These are phyloP conservation scores for Cercospora beticola DNA, from an alignment of 2,329 filamentous ascomycete species.

Conservation along the genomic window DNA sequence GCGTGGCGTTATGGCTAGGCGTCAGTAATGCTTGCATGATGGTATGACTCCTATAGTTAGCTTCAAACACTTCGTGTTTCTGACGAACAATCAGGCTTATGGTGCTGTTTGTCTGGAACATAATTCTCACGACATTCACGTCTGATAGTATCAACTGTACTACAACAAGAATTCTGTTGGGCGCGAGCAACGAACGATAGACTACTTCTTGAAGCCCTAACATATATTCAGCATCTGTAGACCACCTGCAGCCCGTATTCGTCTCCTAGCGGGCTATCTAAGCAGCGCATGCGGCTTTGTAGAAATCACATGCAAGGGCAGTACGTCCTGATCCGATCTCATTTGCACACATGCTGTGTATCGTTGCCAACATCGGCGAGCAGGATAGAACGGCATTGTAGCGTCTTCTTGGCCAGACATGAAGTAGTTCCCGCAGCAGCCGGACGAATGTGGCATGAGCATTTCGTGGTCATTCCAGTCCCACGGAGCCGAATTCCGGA, in stretches of 20 bases:
- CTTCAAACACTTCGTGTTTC: neutral
- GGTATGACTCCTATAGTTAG: neutral
- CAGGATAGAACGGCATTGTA: constrained; percentile 14
- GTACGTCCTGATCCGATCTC: neutral
- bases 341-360: neutral
- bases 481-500: neutral
- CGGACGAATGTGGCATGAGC: constrained; percentile 5
- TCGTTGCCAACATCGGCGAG: neutral
- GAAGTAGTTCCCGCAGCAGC: constrained; percentile 4
- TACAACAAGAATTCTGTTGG: neutral
- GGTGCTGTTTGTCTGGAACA: neutral
- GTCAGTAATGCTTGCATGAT: constrained; percentile 3
- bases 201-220: neutral
- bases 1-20: neutral
- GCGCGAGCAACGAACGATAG: neutral
- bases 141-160: neutral
- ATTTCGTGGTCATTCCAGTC: neutral
- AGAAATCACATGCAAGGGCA: neutral
- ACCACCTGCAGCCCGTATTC: neutral
- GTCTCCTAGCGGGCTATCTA: neutral
- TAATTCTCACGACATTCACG: neutral
- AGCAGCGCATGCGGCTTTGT: neutral
- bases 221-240: neutral
- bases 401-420: constrained; percentile 8
- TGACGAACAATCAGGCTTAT: neutral